Base-by-base conservation (phyloP, 768 basidiomycete genomes). In the Rhizopogon vinicolor region DNA sequence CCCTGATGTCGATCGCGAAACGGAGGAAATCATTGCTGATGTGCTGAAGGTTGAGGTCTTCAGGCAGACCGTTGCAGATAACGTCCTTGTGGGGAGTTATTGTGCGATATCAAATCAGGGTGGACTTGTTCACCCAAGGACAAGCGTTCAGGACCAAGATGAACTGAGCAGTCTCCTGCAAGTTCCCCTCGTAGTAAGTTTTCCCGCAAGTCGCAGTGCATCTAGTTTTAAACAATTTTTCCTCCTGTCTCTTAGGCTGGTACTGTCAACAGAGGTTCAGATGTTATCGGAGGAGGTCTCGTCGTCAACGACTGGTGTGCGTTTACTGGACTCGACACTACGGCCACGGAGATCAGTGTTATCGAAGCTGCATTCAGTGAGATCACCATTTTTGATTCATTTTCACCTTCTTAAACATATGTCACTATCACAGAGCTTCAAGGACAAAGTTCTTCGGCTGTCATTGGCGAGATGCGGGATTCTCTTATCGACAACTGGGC, bases 271-370 rank as follows among this genome's bases (percentile, higher is more conserved):
- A 87, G 97, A 68, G 97, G 97, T 64, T 97, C 94, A 45, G 97
- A 98, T 65, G 94, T 98, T 39, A 87, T 99, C 60, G 97, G 97
- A 31, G 97, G 96, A 8, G 97, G 97, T 31, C 79, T 98, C 35
- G 93, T 99, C 54, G 97, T 98, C 55, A 99, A 99, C 65, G 97
- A 98, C 70, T 98, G 97, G 97, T 93, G 91, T 75, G 97, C 97
- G 9, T 98, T 98, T 74, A 93, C 94, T n/a, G 97, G 97, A 37
- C 79, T 97, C 29, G 97, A 99, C 67, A 98, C 97, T 58, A 99
- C 97, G n/a, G 97, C 97, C 41, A 98, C 96, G 52, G 97, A 99
- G 72, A 93, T 98, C 70, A 91, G 89, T 64, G 96, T 99, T 40
- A 97, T 98, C 63, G 97, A 99, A 70, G 94, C 95, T 28, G 81